Evolutionary conservation across 129 eudicot genomes (phyloP).

Genomic region (Cynara cardunculus): DNA sequence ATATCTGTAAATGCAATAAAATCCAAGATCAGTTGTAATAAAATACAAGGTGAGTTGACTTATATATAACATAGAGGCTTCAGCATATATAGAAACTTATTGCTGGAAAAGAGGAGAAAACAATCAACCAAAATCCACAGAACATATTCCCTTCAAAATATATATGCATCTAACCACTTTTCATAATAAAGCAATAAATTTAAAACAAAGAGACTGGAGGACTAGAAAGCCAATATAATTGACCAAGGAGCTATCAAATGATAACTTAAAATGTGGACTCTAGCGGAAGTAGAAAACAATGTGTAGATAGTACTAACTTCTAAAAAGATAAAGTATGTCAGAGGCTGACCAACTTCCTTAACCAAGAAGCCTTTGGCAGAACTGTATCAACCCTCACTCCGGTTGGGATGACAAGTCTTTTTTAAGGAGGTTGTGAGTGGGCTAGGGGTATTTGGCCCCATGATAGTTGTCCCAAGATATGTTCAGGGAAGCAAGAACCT

Average conservation of each 20-base stretch:
- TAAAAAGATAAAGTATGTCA: neutral
- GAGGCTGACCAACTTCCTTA: neutral
- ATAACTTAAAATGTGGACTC: neutral
- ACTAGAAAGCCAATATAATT: neutral
- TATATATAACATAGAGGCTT: neutral
- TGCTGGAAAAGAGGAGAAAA: neutral
- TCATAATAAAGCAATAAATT: no score
- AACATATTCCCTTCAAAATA: neutral
- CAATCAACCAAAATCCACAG: neutral
- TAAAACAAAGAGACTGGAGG: neutral
- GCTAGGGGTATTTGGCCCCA: neutral
- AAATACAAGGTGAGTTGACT: neutral
- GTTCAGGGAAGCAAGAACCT: neutral
- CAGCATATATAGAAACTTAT: neutral
- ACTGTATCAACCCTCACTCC: neutral
- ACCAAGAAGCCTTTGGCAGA: neutral
- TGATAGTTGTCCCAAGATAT: neutral
- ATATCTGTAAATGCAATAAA: constrained; percentile 29
- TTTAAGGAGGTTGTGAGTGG: neutral
- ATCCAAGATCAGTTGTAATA: neutral
- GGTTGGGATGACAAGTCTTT: neutral
- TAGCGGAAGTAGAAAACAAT: neutral
- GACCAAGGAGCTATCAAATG: neutral
- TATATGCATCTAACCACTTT: neutral
- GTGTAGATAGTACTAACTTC: neutral